Evolutionary conservation across 2,329 filamentous ascomycete species (phyloP), one percentile per base, ranked within the genome.

Genomic region (Allantophomopsis cytisporea): DNA sequence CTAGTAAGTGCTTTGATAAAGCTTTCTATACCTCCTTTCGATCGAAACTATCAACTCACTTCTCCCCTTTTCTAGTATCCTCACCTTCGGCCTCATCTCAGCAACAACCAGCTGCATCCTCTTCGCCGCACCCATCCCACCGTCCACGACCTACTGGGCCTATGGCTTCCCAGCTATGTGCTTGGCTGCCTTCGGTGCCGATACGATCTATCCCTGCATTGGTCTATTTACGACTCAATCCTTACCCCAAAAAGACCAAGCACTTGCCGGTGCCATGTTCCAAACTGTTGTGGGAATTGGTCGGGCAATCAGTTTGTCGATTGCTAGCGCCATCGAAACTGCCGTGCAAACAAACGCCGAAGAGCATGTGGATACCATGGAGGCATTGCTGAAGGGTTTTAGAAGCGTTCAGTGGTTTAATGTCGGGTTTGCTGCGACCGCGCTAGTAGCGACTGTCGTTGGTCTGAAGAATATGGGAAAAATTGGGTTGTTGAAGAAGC

Each of bases 231-330:
- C 73, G 0, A 78, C 77, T 0, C 72, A 73, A 43, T 64, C 70
- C 0, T 62, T 84, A 1, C 72, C 77, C 0, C 60, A 63, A 1
- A 70, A 74, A 37, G 77, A 84, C 44, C 79, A 83, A 50, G 75
- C 76, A 2, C 55, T 83, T 0, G 79, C 78, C 1, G 80, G 78
- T 1, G 80, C 76, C 0, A 65, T 83, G 7, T 73, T 83, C 51
- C 82, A 82, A 43, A 69, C 77, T 0, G 69, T 77, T 11, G 73
- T 73, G 0, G 76, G 81, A 50, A 61, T 83, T 23, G 79, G 79
- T 0, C 63, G 79, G 6, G 70, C 78, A 1, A 67, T 83, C n/a
- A 71, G 75, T 2, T 60, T 83, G 1, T 79, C 78, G 1, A 63
- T 83, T 23, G 71, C 68, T 2, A 81, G 78, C 0, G 75, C 76